Conservation (phyloP, 106 monocot genomes). For the Allium cepa region DNA sequence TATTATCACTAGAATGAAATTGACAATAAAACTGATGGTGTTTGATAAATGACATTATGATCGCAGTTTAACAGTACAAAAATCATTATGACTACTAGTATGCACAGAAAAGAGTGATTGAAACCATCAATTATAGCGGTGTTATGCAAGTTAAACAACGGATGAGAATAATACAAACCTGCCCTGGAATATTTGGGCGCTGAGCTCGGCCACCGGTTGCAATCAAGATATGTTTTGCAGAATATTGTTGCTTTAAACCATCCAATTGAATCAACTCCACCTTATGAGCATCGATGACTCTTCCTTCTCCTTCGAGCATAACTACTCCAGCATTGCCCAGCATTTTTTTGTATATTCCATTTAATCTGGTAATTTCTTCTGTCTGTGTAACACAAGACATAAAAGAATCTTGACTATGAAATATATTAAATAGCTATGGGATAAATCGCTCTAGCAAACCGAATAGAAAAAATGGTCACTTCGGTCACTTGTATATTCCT, state of each 20-base stretch:
- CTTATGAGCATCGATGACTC: constrained; percentile 53
- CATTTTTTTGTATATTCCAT: constrained; percentile 88
- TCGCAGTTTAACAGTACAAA: too few species aligned
- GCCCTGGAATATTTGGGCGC: constrained; percentile 63
- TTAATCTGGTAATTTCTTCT: constrained; percentile 84
- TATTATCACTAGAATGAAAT: too few species aligned
- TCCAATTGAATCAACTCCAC: constrained; percentile 71
- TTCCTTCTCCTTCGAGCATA: constrained; percentile 94
- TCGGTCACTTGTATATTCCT: too few species aligned
- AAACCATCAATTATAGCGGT: too few species aligned
- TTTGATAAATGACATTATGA: too few species aligned
- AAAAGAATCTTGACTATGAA: neutral
- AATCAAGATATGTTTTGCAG: constrained; percentile 87
- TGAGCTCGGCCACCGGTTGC: constrained; percentile 96
- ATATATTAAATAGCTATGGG: too few species aligned
- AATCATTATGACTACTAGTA: too few species aligned
- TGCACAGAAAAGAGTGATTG: too few species aligned
- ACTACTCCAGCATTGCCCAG: constrained; percentile 80
- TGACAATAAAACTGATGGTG: too few species aligned
- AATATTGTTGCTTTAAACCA: constrained; percentile 66
- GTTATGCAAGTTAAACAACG: too few species aligned
- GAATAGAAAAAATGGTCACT: neutral
- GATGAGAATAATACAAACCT: constrained; percentile 41
- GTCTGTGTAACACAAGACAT: constrained; percentile 37
- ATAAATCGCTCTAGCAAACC: neutral